Evolutionary conservation across 140 eudicot genomes (phyloP), one percentile per base, ranked within the genome.

Genomic region (Cichorium intybus): DNA sequence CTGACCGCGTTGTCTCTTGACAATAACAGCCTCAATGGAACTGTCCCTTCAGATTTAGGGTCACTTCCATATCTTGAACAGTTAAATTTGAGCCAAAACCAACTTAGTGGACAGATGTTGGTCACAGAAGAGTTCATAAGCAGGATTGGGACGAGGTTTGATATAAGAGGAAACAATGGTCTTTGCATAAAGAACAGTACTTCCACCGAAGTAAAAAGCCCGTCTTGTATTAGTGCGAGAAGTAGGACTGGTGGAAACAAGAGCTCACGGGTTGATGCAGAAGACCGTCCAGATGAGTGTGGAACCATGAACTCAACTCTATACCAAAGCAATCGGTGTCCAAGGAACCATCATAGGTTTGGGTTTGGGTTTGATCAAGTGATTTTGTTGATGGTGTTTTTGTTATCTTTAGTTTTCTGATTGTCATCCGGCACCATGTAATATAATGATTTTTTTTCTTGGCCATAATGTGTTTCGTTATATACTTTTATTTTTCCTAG

Each of bases 1-100:
- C 76, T 86, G 47, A 80, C 79, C 41, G 68, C 85, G 10, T 65
- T 86, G 75, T 86, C 90, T 21, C 69, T 86, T 43, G 95, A 80
- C 56, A 75, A 72, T 31, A 86, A 86, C 72, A 78, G 79, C 15
- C 79, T 86, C 23, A 79, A 49, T 70, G 90, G 87, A 43, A 66
- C 80, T 16, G 79, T 86, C 18, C 87, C 95, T 64, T 27, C 56
- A 67, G 47, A 41, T 33, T 56, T 86, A 53, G 87, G 77, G 56
- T 53, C 58, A 56, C 80, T 86, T 3, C 87, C 77, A 68, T 77
- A 73, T 65, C 77, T 86, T 48, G 83, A 83, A 27, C 69, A 65
- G 51, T 45, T 86, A 4, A 86, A 86, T 22, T 69, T 86, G 75
- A 86, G 95, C 52, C 59, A 77, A 16, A 86, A 86, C 66, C 77